These are phyloP conservation scores for Psophocarpus tetragonolobus DNA, from an alignment of 306 rosid genomes.

Conservation along the genomic window DNA sequence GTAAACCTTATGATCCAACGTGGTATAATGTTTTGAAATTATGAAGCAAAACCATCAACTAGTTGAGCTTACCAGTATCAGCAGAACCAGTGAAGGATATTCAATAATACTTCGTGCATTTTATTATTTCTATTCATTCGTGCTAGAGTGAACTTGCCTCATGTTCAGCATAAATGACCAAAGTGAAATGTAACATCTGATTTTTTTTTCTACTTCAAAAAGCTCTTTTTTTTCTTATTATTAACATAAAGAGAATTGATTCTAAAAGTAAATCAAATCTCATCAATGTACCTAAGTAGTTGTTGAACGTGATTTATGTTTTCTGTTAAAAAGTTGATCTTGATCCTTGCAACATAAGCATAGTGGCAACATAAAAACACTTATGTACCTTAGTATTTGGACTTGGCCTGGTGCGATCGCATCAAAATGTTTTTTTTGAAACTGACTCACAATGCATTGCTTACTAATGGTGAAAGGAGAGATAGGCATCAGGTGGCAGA, in stretches of 20 bases:
- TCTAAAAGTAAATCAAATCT: neutral
- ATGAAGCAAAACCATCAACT: neutral
- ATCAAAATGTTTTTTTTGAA: too few relatives aligned
- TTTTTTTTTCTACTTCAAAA: neutral
- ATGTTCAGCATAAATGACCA: neutral
- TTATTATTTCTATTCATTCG: neutral
- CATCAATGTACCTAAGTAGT: neutral
- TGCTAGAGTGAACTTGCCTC: neutral
- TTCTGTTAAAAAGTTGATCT: neutral
- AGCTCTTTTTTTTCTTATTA: neutral
- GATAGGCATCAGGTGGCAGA: too few relatives aligned
- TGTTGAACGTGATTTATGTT: neutral
- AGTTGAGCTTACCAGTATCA: neutral
- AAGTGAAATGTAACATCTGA: neutral
- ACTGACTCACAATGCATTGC: too few relatives aligned
- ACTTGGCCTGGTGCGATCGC: too few relatives aligned
- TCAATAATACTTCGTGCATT: neutral
- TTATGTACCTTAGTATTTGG: too few relatives aligned
- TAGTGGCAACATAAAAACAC: too few relatives aligned
- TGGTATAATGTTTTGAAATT: neutral
- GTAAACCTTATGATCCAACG: constrained; percentile 1
- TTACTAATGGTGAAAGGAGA: too few relatives aligned
- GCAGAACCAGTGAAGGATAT: neutral
- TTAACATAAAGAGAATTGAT: neutral
- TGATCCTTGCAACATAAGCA: neutral